A percentile compares a stretch with the other conserved stretches of the same genome.
Conservation (phyloP, 176 grass and related monocot species). For the Juncus effusus region DNA sequence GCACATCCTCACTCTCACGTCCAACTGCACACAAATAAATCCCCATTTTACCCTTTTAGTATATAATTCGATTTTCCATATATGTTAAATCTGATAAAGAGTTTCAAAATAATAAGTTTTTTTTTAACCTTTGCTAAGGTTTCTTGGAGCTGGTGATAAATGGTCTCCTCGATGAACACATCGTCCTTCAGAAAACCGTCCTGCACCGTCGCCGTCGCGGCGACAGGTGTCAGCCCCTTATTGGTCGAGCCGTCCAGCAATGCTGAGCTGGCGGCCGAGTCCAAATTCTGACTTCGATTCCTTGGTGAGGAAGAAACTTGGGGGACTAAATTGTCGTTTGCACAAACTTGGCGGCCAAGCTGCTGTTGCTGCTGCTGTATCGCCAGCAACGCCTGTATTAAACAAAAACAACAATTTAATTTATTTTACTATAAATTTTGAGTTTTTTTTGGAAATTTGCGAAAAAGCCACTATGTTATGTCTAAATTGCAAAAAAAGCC, state of each 20-base stretch:
- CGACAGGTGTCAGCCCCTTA: slow-evolving; percentile 33
- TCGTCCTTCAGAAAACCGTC: slow-evolving; percentile 36
- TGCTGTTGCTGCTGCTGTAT: slow-evolving; percentile 54
- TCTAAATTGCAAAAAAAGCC: too few species aligned
- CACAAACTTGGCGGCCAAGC: slow-evolving; percentile 34
- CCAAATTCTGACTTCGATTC: slow-evolving; percentile 29
- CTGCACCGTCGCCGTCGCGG: slow-evolving; percentile 21
- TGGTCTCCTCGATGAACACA: slow-evolving; percentile 41
- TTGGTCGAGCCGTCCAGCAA: slow-evolving; percentile 31
- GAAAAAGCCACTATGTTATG: too few species aligned
- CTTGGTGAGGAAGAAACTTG: slow-evolving; percentile 39
- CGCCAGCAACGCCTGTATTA: slow-evolving; percentile 42
- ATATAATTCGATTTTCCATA: background rate
- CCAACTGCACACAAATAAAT: slow-evolving; percentile 50
- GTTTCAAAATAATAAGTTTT: background rate
- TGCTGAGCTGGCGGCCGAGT: slow-evolving; percentile 30
- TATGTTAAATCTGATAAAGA: background rate
- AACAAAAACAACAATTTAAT: background rate
- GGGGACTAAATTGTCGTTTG: slow-evolving; percentile 35
- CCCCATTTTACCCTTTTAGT: background rate
- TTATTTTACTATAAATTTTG: too few species aligned
- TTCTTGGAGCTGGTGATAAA: slow-evolving; percentile 57
- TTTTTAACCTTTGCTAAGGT: slow-evolving; percentile 39
- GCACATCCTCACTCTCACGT: slow-evolving; percentile 58
- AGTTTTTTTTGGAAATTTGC: too few species aligned